Conservation (phyloP, 2,329 filamentous ascomycete genomes). For the Bimuria novae-zelandiae region DNA sequence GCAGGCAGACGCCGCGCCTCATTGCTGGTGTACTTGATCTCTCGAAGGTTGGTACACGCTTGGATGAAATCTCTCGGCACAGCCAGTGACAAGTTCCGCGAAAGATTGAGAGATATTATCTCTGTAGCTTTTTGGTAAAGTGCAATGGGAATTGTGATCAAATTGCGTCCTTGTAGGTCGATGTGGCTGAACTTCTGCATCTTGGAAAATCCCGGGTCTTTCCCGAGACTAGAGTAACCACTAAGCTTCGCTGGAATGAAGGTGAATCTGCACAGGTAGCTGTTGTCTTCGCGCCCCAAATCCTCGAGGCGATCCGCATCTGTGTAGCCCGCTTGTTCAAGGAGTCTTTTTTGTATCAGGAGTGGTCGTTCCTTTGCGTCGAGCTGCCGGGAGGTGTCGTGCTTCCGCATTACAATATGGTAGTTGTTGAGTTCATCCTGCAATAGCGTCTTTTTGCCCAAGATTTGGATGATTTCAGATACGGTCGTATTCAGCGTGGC, state of each 20-base stretch:
- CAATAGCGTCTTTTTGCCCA: slow-evolving; percentile 92
- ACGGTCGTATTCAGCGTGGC: slow-evolving; percentile 83
- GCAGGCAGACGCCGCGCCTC: slow-evolving; percentile 84
- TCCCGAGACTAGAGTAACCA: slow-evolving; percentile 72
- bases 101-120: slow-evolving; percentile 93
- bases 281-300: slow-evolving; percentile 94
- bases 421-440: slow-evolving; percentile 92
- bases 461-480: slow-evolving; percentile 81
- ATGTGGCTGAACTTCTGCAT: slow-evolving; percentile 93
- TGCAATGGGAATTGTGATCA: slow-evolving; percentile 92
- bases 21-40: slow-evolving; percentile 96
- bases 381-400: slow-evolving; percentile 84
- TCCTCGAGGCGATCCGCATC: slow-evolving; percentile 87
- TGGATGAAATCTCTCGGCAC: slow-evolving; percentile 96
- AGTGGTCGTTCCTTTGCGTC: slow-evolving; percentile 79
- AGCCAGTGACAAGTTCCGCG: slow-evolving; percentile 87
- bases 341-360: slow-evolving; percentile 85
- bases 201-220: slow-evolving; percentile 78
- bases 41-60: slow-evolving; percentile 84
- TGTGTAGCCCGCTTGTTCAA: slow-evolving; percentile 91
- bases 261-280: slow-evolving; percentile 93
- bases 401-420: slow-evolving; percentile 92
- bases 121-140: slow-evolving; percentile 90
- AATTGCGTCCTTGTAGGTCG: slow-evolving; percentile 84
- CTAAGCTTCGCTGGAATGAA: slow-evolving; percentile 89